Conservation (phyloP, 208 protist species). For the Wallacemonas rigidus region DNA sequence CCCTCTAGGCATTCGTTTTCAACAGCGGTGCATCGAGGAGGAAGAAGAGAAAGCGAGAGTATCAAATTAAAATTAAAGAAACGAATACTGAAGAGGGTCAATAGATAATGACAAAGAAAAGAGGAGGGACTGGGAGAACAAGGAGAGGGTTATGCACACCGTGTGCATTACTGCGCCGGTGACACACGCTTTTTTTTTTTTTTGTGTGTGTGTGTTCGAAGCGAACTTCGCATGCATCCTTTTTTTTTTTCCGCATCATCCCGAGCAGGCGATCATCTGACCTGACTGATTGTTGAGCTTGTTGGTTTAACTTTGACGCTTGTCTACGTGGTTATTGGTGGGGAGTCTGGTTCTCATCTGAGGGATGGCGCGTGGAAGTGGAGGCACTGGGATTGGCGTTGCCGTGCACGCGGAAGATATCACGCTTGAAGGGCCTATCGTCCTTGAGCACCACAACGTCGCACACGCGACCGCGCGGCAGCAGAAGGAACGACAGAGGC, state of each 20-base stretch:
- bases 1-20: too few species aligned
- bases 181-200: too few species aligned
- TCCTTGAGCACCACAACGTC: slow-evolving; percentile 19
- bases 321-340: background rate
- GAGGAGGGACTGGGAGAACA: slow-evolving; percentile 1
- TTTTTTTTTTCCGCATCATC: too few species aligned
- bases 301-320: too few species aligned
- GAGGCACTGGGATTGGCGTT: background rate
- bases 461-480: slow-evolving; percentile 34
- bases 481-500: slow-evolving; percentile 48
- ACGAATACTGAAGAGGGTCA: background rate
- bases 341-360: background rate
- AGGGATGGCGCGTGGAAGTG: background rate
- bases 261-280: too few species aligned
- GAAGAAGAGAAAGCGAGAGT: slow-evolving; percentile 10
- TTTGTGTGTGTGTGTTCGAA: too few species aligned
- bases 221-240: too few species aligned
- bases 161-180: too few species aligned
- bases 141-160: background rate
- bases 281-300: too few species aligned
- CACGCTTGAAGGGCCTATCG: slow-evolving; percentile 9
- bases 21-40: too few species aligned
- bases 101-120: slow-evolving; percentile 19
- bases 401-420: slow-evolving; percentile 14
- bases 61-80: background rate